Evolutionary conservation across 2,329 filamentous ascomycete genomes (phyloP).

Genomic region (Seiridium cupressi): DNA sequence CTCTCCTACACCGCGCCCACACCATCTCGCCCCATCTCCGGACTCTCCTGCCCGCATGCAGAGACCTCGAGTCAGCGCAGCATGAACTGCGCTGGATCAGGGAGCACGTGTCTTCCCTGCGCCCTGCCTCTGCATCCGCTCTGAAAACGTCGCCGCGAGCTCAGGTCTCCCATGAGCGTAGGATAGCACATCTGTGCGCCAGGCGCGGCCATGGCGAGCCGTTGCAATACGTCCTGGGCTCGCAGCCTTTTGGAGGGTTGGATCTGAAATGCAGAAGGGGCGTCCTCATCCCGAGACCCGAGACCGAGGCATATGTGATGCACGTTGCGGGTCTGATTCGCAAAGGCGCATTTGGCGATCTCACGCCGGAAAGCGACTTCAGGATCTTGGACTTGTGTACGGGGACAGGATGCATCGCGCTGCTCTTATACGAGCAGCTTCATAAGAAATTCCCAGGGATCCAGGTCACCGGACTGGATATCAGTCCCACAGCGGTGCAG

Average conservation of each 20-base stretch:
- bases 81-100: conserved; percentile 74
- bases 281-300: conserved; percentile 82
- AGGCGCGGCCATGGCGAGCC: conserved; percentile 64
- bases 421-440: conserved; percentile 69
- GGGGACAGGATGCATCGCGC: conserved; percentile 85
- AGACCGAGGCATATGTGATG: conserved; percentile 68
- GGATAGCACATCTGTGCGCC: conserved; percentile 42
- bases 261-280: conserved; percentile 74
- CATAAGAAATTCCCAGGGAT: conserved; percentile 37
- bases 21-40: conserved; percentile 55
- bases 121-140: background rate
- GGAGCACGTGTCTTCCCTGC: conserved; percentile 48
- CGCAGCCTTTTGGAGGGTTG: conserved; percentile 82
- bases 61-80: conserved; percentile 59
- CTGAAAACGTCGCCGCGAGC: background rate
- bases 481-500: conserved; percentile 62
- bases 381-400: conserved; percentile 83
- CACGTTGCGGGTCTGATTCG: conserved; percentile 49
- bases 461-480: conserved; percentile 68
- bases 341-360: background rate
- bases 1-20: conserved; percentile 53
- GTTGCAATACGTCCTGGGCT: conserved; percentile 85
- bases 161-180: background rate
- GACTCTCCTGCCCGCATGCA: conserved; percentile 61
- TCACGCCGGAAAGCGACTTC: conserved; percentile 30